Conservation (phyloP, 108 stramenopile genomes). For the Cyclotella choctawhatcheeana region DNA sequence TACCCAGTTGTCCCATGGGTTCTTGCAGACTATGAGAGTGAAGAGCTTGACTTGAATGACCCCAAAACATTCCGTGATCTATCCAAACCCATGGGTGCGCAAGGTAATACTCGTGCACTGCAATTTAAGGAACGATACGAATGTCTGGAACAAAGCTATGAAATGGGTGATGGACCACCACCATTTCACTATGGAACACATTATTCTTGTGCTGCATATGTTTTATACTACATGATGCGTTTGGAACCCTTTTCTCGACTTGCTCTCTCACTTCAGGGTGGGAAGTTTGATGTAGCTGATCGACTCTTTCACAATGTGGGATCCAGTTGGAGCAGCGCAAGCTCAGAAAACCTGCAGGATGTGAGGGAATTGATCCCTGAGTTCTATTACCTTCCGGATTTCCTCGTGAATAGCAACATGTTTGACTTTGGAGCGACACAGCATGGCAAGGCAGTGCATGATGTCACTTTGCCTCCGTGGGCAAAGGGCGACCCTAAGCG, state of each 20-base stretch:
- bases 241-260: slow-evolving; percentile 94
- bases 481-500: slow-evolving; percentile 88
- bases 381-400: slow-evolving; percentile 96
- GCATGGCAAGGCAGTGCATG: slow-evolving; percentile 79
- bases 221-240: slow-evolving; percentile 95
- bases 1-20: slow-evolving; percentile 99
- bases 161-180: slow-evolving; percentile 85
- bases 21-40: slow-evolving; percentile 93
- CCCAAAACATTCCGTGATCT: slow-evolving; percentile 92
- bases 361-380: slow-evolving; percentile 99
- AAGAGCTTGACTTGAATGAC: slow-evolving; percentile 92
- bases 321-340: slow-evolving; percentile 86
- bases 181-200: slow-evolving; percentile 98
- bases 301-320: slow-evolving; percentile 94
- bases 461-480: slow-evolving; percentile 94
- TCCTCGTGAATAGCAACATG: slow-evolving; percentile 87
- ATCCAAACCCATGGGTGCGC: slow-evolving; percentile 95
- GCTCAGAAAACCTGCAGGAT: slow-evolving; percentile 90
- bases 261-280: slow-evolving; percentile 93
- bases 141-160: slow-evolving; percentile 78
- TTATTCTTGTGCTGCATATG: slow-evolving; percentile 96
- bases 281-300: slow-evolving; percentile 97
- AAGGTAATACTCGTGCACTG: slow-evolving; percentile 78
- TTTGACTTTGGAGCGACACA: slow-evolving; percentile 92
- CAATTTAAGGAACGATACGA: slow-evolving; percentile 94